Conservation (phyloP, 2,329 filamentous ascomycete genomes). For the Phialophora expanda region DNA sequence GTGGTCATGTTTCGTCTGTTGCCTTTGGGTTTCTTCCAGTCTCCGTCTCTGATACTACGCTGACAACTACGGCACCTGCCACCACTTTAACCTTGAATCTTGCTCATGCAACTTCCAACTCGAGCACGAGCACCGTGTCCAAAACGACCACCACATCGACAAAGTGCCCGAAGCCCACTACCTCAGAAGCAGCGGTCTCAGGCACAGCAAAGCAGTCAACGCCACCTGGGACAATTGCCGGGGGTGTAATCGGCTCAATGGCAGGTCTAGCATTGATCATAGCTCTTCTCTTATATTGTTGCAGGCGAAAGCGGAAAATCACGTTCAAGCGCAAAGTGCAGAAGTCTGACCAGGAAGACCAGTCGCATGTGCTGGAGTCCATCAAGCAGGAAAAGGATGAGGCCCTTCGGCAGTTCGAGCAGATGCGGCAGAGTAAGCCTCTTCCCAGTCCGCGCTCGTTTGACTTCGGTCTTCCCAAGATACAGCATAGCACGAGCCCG, state of each 20-base stretch:
- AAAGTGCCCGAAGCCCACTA: slow-evolving; percentile 18
- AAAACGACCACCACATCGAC: slow-evolving; percentile 10
- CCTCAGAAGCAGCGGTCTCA: slow-evolving; percentile 6
- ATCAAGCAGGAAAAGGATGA: slow-evolving; percentile 19
- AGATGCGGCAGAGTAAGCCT: slow-evolving; percentile 3
- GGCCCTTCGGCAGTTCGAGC: slow-evolving; percentile 22
- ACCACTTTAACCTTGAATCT: slow-evolving; percentile 33
- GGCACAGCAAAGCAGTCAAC: slow-evolving; percentile 1
- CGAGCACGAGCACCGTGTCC: not conserved
- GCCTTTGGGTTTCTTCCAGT: slow-evolving; percentile 8
- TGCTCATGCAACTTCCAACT: slow-evolving; percentile 17
- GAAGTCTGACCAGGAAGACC: slow-evolving; percentile 19
- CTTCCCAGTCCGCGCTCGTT: slow-evolving; percentile 25
- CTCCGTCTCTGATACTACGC: slow-evolving; percentile 13
- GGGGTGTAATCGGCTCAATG: slow-evolving; percentile 31
- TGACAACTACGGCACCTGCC: slow-evolving; percentile 18
- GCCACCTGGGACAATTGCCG: slow-evolving; percentile 30
- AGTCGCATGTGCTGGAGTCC: slow-evolving; percentile 9
- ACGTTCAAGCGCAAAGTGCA: slow-evolving; percentile 30
- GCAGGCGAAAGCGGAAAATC: slow-evolving; percentile 27
- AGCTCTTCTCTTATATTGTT: slow-evolving; percentile 29
- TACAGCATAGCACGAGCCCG: slow-evolving; percentile 21
- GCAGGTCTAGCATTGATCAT: slow-evolving; percentile 32
- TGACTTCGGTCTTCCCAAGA: slow-evolving; percentile 31
- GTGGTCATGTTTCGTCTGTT: not conserved